Evolutionary conservation across 2,329 filamentous ascomycete genomes (phyloP).

Genomic region (Colletotrichum tanaceti): DNA sequence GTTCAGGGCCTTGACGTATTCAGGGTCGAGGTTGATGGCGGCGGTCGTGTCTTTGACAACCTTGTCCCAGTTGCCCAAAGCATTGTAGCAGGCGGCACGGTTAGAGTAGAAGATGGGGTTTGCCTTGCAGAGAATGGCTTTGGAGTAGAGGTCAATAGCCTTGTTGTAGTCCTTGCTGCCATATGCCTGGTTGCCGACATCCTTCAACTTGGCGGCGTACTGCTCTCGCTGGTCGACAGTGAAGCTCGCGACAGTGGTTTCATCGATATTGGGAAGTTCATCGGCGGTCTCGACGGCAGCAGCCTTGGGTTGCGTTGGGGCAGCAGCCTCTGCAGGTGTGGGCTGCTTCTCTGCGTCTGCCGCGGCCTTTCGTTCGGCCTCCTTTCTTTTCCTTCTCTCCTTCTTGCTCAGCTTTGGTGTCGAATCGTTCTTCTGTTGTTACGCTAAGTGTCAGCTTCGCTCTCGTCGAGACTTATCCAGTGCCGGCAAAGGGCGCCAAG

Average conservation of each 20-base stretch:
- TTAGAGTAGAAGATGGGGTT: conserved; percentile 99
- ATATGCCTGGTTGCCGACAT: conserved; percentile 95
- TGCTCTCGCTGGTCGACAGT: conserved; percentile 79
- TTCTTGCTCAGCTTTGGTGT: conserved; percentile 87
- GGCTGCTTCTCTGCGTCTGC: conserved; percentile 54
- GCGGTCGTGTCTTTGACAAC: conserved; percentile 97
- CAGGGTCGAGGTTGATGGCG: conserved; percentile 90
- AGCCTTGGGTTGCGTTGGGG: conserved; percentile 59
- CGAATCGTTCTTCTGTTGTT: conserved; percentile 52
- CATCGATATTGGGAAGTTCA: conserved; percentile 76
- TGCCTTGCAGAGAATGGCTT: conserved; percentile 95
- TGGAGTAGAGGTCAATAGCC: conserved; percentile 94
- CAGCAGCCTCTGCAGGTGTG: conserved; percentile 44
- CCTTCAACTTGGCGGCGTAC: conserved; percentile 92
- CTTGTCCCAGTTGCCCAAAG: conserved; percentile 91
- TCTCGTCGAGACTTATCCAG: neutral
- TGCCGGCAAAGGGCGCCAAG: conserved; percentile 9
- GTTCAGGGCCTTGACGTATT: conserved; percentile 98
- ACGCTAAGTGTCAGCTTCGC: conserved; percentile 36
- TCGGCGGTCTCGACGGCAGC: conserved; percentile 69
- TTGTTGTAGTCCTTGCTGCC: conserved; percentile 92
- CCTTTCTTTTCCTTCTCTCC: conserved; percentile 88
- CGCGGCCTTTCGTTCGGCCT: conserved; percentile 72
- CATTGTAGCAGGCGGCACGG: conserved; percentile 96
- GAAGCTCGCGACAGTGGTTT: conserved; percentile 64